Conservation (phyloP, 2,329 filamentous ascomycete genomes). For the Saccharata proteae region DNA sequence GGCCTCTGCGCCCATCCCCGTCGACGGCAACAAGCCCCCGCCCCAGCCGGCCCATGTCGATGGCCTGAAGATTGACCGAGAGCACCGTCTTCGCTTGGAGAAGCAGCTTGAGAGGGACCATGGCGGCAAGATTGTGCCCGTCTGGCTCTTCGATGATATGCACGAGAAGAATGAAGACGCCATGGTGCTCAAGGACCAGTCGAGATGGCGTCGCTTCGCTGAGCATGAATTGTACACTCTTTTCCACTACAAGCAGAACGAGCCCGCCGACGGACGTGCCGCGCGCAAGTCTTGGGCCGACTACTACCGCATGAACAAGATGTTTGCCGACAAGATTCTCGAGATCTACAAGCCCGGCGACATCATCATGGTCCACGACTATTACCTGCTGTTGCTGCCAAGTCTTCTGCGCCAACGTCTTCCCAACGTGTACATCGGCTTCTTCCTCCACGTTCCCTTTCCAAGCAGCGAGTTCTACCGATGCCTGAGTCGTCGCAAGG, state of each 20-base stretch:
- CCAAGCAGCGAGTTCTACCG: slow-evolving; percentile 92
- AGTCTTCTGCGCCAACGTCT: slow-evolving; percentile 76
- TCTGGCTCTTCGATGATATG: slow-evolving; percentile 74
- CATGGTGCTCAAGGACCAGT: slow-evolving; percentile 67
- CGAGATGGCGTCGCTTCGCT: slow-evolving; percentile 77
- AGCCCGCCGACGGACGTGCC: slow-evolving; percentile 71
- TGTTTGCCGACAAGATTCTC: slow-evolving; percentile 80
- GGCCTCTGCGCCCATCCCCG: slow-evolving; percentile 66
- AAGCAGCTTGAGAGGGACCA: slow-evolving; percentile 59
- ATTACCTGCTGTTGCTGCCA: slow-evolving; percentile 81
- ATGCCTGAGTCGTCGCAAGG: slow-evolving; percentile 77
- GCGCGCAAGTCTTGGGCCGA: slow-evolving; percentile 81
- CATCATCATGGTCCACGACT: slow-evolving; percentile 86
- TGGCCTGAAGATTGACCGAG: slow-evolving; percentile 56
- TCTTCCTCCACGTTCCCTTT: slow-evolving; percentile 90
- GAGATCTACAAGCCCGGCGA: slow-evolving; percentile 87
- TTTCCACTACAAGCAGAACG: slow-evolving; percentile 93
- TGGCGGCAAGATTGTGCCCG: slow-evolving; percentile 68
- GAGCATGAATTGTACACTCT: slow-evolving; percentile 86
- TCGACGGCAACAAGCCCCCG: slow-evolving; percentile 48
- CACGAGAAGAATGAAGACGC: slow-evolving; percentile 54
- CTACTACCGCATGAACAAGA: slow-evolving; percentile 85
- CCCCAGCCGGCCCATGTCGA: slow-evolving; percentile 50
- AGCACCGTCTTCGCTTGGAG: slow-evolving; percentile 63
- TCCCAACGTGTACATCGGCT: slow-evolving; percentile 84